Conservation (phyloP, 2,329 filamentous ascomycete genomes). For the Camptophora hylomeconis region DNA sequence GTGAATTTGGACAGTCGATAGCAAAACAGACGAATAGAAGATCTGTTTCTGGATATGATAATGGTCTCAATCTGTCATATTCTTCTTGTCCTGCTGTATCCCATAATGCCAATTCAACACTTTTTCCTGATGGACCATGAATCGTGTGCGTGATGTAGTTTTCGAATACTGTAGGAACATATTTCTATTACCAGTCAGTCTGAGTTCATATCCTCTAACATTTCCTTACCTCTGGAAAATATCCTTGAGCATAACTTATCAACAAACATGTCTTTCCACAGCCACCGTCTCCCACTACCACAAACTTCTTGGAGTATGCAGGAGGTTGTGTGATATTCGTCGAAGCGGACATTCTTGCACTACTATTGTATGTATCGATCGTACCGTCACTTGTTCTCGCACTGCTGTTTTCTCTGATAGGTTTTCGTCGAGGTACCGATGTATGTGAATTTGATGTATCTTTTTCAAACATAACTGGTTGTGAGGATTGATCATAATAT, state of each 20-base stretch:
- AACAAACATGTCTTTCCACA: constrained; percentile 97
- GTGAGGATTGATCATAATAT: constrained; percentile 5
- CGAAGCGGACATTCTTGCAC: constrained; percentile 59
- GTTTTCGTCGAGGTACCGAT: constrained; percentile 27
- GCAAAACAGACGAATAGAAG: constrained; percentile 98
- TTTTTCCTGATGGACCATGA: constrained; percentile 79
- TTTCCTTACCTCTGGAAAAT: constrained; percentile 81
- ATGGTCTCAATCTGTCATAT: constrained; percentile 86
- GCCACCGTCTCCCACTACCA: constrained; percentile 93
- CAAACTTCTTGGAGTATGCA: constrained; percentile 96
- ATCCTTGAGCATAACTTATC: constrained; percentile 97
- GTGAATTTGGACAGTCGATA: constrained; percentile 93
- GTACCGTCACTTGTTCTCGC: constrained; percentile 76
- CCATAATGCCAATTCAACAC: constrained; percentile 92
- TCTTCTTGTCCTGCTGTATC: constrained; percentile 98
- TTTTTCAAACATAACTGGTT: constrained; percentile 17
- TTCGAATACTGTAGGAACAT: constrained; percentile 96
- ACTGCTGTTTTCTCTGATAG: constrained; percentile 38
- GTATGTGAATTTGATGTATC: constrained; percentile 10
- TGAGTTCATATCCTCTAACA: not conserved
- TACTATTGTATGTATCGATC: constrained; percentile 59
- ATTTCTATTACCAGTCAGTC: constrained; percentile 57
- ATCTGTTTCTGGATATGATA: constrained; percentile 97
- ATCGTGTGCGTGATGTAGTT: constrained; percentile 98
- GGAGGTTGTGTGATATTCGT: constrained; percentile 85